A percentile compares a stretch with the other conserved stretches of the same genome.
Conservation (phyloP, 495 filamentous ascomycete genomes). For the Aspergillus egyptiacus region DNA sequence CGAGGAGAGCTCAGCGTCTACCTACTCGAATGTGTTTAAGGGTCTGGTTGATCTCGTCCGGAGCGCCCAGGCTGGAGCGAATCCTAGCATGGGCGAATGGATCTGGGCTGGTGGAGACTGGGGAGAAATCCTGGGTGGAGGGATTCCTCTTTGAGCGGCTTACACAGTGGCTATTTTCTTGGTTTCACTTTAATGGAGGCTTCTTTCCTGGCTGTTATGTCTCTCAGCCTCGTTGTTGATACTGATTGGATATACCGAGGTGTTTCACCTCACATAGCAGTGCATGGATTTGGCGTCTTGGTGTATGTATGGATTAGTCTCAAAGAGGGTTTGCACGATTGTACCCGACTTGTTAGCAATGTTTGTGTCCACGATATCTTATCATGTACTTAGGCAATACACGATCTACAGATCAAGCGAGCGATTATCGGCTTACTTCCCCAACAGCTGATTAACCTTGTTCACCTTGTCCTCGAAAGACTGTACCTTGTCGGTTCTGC, state of each 20-base stretch:
- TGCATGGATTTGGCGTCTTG: constrained; percentile 18
- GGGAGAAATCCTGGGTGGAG: constrained; percentile 37
- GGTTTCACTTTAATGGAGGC: constrained; percentile 5
- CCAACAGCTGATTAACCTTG: constrained; percentile 54
- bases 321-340: too few species aligned
- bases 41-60: constrained; percentile 34
- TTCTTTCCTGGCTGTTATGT: neutral
- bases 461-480: constrained; percentile 60
- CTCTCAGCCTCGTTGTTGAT: neutral
- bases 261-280: constrained; percentile 13
- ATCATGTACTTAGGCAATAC: neutral
- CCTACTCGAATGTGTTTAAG: constrained; percentile 37
- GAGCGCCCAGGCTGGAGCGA: constrained; percentile 31
- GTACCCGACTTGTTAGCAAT: too few species aligned
- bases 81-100: constrained; percentile 40
- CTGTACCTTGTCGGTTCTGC: constrained; percentile 64
- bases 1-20: constrained; percentile 23
- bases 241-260: constrained; percentile 10
- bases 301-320: neutral
- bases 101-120: constrained; percentile 45
- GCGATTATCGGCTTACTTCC: constrained; percentile 30
- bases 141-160: constrained; percentile 24
- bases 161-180: constrained; percentile 3
- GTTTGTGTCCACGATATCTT: neutral
- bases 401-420: neutral